phyloP scores from a whole-genome alignment of 2,329 filamentous ascomycete species.

The Cadophora sp. region DNA sequence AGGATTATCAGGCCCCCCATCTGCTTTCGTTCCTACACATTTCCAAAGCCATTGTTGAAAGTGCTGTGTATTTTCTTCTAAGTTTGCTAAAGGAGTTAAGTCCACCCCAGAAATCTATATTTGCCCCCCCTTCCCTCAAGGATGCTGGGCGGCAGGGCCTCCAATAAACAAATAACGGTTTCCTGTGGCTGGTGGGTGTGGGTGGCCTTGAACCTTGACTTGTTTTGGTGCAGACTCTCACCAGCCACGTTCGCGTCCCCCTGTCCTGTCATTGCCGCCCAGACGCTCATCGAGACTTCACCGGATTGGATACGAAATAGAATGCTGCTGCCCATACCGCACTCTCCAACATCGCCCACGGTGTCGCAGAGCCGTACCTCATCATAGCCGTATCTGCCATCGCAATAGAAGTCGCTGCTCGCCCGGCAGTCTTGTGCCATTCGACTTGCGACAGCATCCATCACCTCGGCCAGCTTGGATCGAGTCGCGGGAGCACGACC shows the following conservation, averaged over 20 bases:
- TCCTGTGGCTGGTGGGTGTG: neutral
- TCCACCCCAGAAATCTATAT: neutral
- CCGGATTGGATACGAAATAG: conserved; percentile 7
- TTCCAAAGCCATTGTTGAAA: too few species aligned
- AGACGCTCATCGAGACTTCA: conserved; percentile 5
- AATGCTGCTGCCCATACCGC: neutral
- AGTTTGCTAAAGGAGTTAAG: neutral
- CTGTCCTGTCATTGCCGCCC: neutral
- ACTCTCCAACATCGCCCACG: conserved; percentile 10
- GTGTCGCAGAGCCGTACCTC: conserved; percentile 2
- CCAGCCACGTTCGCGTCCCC: conserved; percentile 9
- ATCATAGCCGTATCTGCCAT: conserved; percentile 6
- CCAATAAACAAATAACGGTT: conserved; percentile 3
- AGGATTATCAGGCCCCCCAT: too few species aligned
- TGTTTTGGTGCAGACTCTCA: neutral
- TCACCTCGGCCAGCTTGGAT: neutral
- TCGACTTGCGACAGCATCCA: conserved; percentile 9
- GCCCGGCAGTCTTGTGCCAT: conserved; percentile 2
- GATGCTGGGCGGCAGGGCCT: neutral
- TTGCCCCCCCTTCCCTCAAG: neutral
- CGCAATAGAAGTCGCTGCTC: neutral
- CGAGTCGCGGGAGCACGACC: conserved; percentile 3
- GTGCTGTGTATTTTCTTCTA: too few species aligned
- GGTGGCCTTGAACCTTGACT: too few species aligned
- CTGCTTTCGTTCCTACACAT: too few species aligned